phyloP scores from a whole-genome alignment of 306 rosid genomes.

The Sindora glabra region DNA sequence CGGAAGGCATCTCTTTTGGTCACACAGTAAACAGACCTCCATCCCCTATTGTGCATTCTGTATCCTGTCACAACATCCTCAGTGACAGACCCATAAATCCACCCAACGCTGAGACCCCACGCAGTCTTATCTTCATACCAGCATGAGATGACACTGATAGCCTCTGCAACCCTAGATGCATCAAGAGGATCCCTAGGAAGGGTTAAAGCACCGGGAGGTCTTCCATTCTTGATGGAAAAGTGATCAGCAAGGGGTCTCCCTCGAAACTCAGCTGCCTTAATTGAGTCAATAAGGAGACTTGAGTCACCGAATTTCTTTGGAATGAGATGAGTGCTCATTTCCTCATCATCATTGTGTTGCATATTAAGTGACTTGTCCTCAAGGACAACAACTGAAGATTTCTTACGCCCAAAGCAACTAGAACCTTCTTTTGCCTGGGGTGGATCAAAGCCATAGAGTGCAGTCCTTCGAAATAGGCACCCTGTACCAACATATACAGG shows the following conservation, averaged over 20 bases:
- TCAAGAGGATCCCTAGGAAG: no score
- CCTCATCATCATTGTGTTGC: conserved; percentile 20
- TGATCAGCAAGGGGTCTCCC: conserved; percentile 39
- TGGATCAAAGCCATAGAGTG: conserved; percentile 37
- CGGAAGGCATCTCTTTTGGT: conserved; percentile 39
- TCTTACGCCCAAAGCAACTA: conserved; percentile 19
- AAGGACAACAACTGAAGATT: conserved; percentile 17
- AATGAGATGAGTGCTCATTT: conserved; percentile 23
- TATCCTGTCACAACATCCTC: conserved; percentile 43
- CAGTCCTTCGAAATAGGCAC: conserved; percentile 37
- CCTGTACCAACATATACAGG: conserved; percentile 45
- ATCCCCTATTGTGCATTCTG: conserved; percentile 42
- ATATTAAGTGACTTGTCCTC: conserved; percentile 7
- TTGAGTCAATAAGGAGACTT: conserved; percentile 24
- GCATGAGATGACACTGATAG: conserved; percentile 33
- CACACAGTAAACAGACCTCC: conserved; percentile 33
- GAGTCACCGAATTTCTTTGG: conserved; percentile 41
- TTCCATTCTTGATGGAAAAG: conserved; percentile 27
- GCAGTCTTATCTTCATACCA: conserved; percentile 42
- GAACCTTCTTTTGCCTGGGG: conserved; percentile 8
- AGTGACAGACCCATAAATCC: conserved; percentile 47
- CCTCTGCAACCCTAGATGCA: conserved; percentile 34
- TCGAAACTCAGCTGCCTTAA: conserved; percentile 33
- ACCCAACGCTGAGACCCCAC: conserved; percentile 33
- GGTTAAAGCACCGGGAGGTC: conserved; percentile 32